Percentiles rank a stretch among this genome's conserved stretches.
Evolutionary conservation across 2,329 filamentous ascomycete genomes (phyloP).

Genomic region (Fusarium ambrosium): DNA sequence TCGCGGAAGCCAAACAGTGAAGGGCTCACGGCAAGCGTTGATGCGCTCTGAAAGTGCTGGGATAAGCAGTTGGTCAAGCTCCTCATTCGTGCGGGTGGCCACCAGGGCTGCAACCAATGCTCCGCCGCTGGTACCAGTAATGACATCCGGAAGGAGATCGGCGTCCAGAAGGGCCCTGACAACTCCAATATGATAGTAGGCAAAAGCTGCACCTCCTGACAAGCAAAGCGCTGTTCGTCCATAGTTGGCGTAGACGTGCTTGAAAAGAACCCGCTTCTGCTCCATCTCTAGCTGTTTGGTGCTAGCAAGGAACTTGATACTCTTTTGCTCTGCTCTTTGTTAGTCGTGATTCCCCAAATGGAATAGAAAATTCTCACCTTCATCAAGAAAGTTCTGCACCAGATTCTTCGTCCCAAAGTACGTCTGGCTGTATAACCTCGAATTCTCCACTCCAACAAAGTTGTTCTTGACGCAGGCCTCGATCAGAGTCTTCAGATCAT

Average conservation of each 20-base stretch:
- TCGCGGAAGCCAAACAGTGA: slow-evolving; percentile 80
- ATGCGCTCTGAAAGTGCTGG: slow-evolving; percentile 89
- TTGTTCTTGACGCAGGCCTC: slow-evolving; percentile 98
- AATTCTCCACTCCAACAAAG: slow-evolving; percentile 94
- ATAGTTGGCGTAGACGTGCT: slow-evolving; percentile 89
- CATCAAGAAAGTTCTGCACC: slow-evolving; percentile 90
- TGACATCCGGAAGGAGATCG: slow-evolving; percentile 88
- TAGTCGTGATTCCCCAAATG: slow-evolving; percentile 75
- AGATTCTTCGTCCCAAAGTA: slow-evolving; percentile 98
- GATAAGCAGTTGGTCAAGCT: slow-evolving; percentile 86
- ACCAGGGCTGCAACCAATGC: slow-evolving; percentile 90
- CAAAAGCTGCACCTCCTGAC: slow-evolving; percentile 93
- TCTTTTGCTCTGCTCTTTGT: slow-evolving; percentile 68
- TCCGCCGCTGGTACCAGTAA: slow-evolving; percentile 95
- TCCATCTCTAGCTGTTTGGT: slow-evolving; percentile 77
- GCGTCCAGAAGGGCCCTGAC: slow-evolving; percentile 91
- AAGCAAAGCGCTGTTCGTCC: slow-evolving; percentile 93
- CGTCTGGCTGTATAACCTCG: slow-evolving; percentile 94
- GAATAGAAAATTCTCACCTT: slow-evolving; percentile 74
- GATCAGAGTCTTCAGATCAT: slow-evolving; percentile 82
- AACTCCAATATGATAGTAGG: slow-evolving; percentile 97
- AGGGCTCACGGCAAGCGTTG: slow-evolving; percentile 84
- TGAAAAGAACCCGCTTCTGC: slow-evolving; percentile 86
- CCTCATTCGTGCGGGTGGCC: slow-evolving; percentile 90
- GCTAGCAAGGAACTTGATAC: slow-evolving; percentile 75